Evolutionary conservation across 176 grass and related monocot species (phyloP).

Genomic region (Echinochloa phyllopogon): DNA sequence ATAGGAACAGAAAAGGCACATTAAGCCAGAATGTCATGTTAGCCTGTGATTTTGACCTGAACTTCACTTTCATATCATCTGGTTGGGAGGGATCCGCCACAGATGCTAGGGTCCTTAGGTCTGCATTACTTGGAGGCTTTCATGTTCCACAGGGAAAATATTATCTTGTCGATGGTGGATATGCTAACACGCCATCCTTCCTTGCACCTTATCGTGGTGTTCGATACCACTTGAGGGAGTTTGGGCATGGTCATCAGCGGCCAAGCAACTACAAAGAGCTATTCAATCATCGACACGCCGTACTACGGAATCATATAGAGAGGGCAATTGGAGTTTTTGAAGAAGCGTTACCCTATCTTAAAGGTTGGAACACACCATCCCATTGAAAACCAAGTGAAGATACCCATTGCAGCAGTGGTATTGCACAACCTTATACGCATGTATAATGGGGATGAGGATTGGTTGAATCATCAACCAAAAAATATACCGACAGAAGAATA

Average conservation of each 20-base stretch:
- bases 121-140: neutral
- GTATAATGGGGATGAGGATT: neutral
- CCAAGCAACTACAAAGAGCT: neutral
- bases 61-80: neutral
- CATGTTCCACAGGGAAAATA: neutral
- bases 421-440: neutral
- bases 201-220: neutral
- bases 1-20: neutral
- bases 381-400: neutral
- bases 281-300: neutral
- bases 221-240: neutral
- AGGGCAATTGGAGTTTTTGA: neutral
- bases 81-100: neutral
- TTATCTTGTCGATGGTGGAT: neutral
- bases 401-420: neutral
- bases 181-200: neutral
- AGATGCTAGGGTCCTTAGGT: neutral
- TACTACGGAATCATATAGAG: neutral
- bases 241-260: neutral
- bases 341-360: neutral
- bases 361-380: neutral
- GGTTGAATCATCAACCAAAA: neutral
- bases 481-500: neutral
- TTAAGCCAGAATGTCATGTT: neutral
- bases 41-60: neutral